These are phyloP conservation scores for Tylopilus plumbeoviolaceoides DNA, from an alignment of 768 basidiomycete species.

Conservation along the genomic window DNA sequence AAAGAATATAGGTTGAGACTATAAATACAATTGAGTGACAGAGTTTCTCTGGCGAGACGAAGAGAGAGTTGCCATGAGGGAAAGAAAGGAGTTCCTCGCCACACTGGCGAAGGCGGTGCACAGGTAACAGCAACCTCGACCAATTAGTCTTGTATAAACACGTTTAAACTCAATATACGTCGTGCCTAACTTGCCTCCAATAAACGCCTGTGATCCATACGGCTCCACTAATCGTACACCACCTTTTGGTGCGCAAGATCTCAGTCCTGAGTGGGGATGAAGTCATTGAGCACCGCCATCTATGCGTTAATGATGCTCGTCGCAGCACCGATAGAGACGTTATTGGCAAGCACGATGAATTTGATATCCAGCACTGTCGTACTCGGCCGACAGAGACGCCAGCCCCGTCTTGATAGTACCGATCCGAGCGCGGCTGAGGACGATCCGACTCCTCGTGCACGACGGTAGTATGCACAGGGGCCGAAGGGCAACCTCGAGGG, in stretches of 20 bases:
- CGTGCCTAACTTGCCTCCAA: no score
- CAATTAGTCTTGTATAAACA: no score
- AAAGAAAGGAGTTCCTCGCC: no score
- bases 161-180: no score
- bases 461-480: constrained; percentile 77
- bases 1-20: no score
- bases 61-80: no score
- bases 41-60: no score
- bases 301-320: constrained; percentile 98
- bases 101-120: no score
- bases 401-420: constrained; percentile 86
- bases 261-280: constrained; percentile 26
- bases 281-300: constrained; percentile 78
- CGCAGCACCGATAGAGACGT: constrained; percentile 93
- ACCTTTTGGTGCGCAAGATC: neutral
- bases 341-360: constrained; percentile 89
- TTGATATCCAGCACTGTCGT: constrained; percentile 94
- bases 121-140: no score
- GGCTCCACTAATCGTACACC: constrained; percentile 6
- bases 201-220: constrained; percentile 13
- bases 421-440: constrained; percentile 91
- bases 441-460: constrained; percentile 93
- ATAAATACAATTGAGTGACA: no score
- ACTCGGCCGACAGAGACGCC: constrained; percentile 90
- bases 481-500: constrained; percentile 61